Conservation (phyloP, 768 basidiomycete species). For the Leccinum obscurum region DNA sequence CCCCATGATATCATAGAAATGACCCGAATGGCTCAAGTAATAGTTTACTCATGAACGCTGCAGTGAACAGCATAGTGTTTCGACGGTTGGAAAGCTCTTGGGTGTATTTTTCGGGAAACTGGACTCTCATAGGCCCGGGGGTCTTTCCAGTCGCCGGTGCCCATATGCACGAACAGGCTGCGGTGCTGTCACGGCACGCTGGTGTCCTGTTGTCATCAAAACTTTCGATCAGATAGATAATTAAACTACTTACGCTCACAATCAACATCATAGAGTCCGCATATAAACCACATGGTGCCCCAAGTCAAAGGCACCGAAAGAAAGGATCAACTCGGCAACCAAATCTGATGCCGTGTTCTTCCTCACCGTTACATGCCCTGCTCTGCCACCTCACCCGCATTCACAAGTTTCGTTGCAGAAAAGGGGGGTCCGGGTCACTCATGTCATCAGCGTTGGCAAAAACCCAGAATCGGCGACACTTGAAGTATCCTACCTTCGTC, state of each 20-base stretch:
- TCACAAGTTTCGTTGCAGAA: slow-evolving; percentile 1
- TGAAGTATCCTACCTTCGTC: slow-evolving; percentile 9
- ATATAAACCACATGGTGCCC: not conserved
- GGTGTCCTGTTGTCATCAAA: no score
- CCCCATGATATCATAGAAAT: not conserved
- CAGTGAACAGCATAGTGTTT: no score
- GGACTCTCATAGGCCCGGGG: no score
- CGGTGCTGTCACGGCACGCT: no score
- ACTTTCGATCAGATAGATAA: no score
- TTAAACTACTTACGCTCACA: no score
- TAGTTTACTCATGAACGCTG: no score
- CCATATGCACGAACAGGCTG: no score
- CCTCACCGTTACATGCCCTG: slow-evolving; percentile 10
- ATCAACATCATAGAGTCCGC: not conserved
- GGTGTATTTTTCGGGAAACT: no score
- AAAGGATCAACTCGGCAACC: not conserved
- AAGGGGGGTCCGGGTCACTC: slow-evolving; percentile 8
- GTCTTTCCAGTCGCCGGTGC: no score
- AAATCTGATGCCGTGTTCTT: slow-evolving; percentile 4
- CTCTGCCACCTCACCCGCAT: slow-evolving; percentile 8
- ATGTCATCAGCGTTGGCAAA: slow-evolving; percentile 13
- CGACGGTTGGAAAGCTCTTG: no score
- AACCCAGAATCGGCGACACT: not conserved
- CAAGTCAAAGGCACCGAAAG: not conserved
- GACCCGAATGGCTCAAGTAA: no score